phyloP scores from a whole-genome alignment of 805 yeast species.

The Limtongozyma cylindracea region DNA sequence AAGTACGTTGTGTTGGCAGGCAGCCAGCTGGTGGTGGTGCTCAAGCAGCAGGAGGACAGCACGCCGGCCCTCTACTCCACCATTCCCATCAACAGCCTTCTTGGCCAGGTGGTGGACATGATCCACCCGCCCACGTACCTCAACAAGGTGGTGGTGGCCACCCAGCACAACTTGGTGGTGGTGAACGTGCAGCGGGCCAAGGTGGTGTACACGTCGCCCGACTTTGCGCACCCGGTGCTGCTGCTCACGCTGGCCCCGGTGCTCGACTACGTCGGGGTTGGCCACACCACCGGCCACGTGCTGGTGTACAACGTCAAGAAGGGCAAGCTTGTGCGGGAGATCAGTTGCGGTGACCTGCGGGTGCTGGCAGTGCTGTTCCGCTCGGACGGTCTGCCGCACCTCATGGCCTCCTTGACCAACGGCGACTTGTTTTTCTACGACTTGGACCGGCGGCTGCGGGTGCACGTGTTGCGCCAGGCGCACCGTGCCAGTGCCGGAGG shows the following conservation, averaged over 20 bases:
- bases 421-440: conserved; percentile 84
- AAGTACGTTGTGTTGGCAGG: conserved; percentile 39
- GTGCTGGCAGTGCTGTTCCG: conserved; percentile 52
- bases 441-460: conserved; percentile 40
- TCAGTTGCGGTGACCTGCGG: too few relatives aligned
- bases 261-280: conserved; percentile 61
- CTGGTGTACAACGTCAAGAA: conserved; percentile 41
- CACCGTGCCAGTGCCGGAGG: conserved; percentile 63
- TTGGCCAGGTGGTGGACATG: conserved; percentile 42
- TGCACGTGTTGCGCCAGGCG: conserved; percentile 49
- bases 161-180: conserved; percentile 32
- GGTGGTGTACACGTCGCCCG: conserved; percentile 25
- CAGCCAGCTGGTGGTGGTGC: conserved; percentile 36
- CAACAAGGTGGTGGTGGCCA: conserved; percentile 73
- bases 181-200: conserved; percentile 63
- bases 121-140: conserved; percentile 79
- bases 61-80: too few relatives aligned
- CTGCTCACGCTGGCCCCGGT: conserved; percentile 71
- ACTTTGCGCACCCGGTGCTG: conserved; percentile 27
- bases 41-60: conserved; percentile 44
- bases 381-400: conserved; percentile 70
- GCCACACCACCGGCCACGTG: conserved; percentile 43
- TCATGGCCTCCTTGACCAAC: conserved; percentile 50
- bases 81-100: conserved; percentile 20
- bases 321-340: conserved; percentile 20